These are phyloP conservation scores for Clavispora carvajalis DNA, from an alignment of 805 yeast species.

Conservation along the genomic window DNA sequence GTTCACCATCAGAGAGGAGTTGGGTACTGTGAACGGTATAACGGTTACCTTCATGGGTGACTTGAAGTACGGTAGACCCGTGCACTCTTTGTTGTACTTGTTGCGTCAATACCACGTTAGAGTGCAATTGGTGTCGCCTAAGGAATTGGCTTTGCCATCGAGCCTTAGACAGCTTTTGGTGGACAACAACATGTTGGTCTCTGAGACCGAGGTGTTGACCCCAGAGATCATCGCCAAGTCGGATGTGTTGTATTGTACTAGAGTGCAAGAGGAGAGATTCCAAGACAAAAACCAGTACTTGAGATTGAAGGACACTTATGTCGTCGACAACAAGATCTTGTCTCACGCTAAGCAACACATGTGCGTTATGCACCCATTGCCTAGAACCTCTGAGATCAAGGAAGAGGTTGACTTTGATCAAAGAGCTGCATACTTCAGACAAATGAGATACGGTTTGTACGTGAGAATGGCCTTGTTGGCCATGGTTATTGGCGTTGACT, in stretches of 20 bases:
- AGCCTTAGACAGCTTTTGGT: constrained; percentile 62
- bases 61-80: constrained; percentile 96
- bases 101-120: constrained; percentile 90
- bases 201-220: constrained; percentile 73
- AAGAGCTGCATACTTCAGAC: constrained; percentile 99
- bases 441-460: constrained; percentile 96
- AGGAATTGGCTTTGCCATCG: constrained; percentile 78
- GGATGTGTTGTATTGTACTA: constrained; percentile 95
- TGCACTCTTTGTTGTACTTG: constrained; percentile 89
- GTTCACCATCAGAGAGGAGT: constrained; percentile 97
- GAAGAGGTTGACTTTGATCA: constrained; percentile 99
- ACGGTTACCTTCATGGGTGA: constrained; percentile 99
- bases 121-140: constrained; percentile 87
- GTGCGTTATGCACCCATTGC: constrained; percentile 99
- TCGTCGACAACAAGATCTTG: constrained; percentile 87
- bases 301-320: constrained; percentile 83
- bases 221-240: constrained; percentile 82
- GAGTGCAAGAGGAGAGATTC: constrained; percentile 97
- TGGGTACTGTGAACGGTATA: constrained; percentile 97
- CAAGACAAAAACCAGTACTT: constrained; percentile 69
- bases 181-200: constrained; percentile 61
- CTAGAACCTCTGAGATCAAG: constrained; percentile 92
- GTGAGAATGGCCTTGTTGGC: constrained; percentile 99
- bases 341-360: constrained; percentile 94
- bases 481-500: constrained; percentile 95